These are phyloP conservation scores for Candida alai DNA, from an alignment of 805 yeast species.

Conservation along the genomic window DNA sequence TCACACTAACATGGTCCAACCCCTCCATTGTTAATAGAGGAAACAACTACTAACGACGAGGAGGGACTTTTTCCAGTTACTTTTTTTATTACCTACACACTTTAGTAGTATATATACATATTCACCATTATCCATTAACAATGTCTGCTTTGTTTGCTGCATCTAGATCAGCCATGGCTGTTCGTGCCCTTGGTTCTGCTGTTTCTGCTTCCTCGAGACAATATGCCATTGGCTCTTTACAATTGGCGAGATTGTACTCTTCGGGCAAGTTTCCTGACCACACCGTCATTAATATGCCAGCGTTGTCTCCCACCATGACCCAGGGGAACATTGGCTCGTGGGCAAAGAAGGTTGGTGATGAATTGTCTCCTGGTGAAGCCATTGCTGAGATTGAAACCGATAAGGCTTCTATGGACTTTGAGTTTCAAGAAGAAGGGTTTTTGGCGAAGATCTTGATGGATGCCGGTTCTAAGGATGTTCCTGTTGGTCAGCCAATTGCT, in stretches of 20 bases:
- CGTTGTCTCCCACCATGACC: conserved; percentile 99
- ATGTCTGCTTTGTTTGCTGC: conserved; percentile 38
- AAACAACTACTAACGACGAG: no score
- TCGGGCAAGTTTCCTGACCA: conserved; percentile 68
- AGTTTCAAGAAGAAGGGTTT: conserved; percentile 95
- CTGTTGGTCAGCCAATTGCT: conserved; percentile 94
- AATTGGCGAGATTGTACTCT: conserved; percentile 39
- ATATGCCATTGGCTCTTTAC: conserved; percentile 18
- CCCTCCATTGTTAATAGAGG: no score
- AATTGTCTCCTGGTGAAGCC: conserved; percentile 86
- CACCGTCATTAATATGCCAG: conserved; percentile 94
- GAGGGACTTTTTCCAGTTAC: no score
- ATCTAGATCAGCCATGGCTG: conserved; percentile 22
- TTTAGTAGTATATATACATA: conserved; percentile 3
- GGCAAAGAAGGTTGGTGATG: conserved; percentile 88
- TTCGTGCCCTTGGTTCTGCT: conserved; percentile 15
- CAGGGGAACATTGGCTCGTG: conserved; percentile 89
- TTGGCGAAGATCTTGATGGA: conserved; percentile 82
- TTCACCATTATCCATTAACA: conserved; percentile 1
- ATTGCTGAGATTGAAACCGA: conserved; percentile 97
- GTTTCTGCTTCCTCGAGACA: conserved; percentile 11
- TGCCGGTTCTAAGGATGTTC: conserved; percentile 84
- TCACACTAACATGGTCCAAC: no score
- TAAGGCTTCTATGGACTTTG: conserved; percentile 97
- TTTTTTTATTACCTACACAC: no score